Conservation (phyloP, 2,329 filamentous ascomycete species). For the Aspergillus tubingensis region DNA sequence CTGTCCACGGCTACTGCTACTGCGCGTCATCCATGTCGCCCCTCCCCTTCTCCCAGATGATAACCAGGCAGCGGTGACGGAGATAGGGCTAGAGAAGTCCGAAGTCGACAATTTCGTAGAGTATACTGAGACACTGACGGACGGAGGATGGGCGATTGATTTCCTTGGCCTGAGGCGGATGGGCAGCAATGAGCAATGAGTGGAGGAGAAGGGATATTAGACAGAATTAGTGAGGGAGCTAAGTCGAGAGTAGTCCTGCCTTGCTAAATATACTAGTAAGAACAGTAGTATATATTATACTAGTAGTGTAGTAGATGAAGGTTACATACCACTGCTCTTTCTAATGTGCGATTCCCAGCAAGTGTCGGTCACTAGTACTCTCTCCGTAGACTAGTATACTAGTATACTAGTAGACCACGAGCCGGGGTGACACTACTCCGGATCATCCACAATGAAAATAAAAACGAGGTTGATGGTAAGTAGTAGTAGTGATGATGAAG, state of each 20-base stretch:
- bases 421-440: not conserved
- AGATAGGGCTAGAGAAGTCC: no score
- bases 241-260: not conserved
- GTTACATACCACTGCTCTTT: no score
- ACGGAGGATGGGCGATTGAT: not conserved
- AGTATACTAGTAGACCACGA: no score
- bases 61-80: not conserved
- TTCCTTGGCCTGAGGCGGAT: slow-evolving; percentile 3
- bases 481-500: no score
- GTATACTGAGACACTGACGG: not conserved
- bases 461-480: no score
- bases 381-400: no score
- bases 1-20: not conserved
- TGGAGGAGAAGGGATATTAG: not conserved
- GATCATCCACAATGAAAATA: not conserved
- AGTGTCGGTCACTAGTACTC: no score
- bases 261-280: no score
- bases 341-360: no score
- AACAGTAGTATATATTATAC: no score
- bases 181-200: slow-evolving; percentile 4
- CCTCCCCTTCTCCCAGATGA: not conserved
- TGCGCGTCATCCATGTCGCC: not conserved
- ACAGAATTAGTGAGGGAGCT: not conserved
- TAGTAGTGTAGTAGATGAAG: no score
- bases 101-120: no score